Evolutionary conservation across 305 asterid genomes (phyloP).

Genomic region (Fraxinus latifolia): DNA sequence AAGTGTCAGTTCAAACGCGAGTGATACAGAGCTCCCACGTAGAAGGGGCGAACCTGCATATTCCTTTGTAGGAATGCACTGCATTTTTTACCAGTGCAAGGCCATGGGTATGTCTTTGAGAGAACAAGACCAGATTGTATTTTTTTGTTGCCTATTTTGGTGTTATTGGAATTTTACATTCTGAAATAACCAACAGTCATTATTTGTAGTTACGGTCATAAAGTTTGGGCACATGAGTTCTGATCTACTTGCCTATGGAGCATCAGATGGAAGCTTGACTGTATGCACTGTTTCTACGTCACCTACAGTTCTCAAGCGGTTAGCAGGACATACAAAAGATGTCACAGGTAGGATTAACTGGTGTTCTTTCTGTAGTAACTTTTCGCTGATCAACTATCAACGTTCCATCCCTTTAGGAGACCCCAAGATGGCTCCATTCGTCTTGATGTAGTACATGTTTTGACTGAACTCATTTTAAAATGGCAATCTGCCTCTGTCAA

Average conservation of each 20-base stretch:
- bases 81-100: slow-evolving; percentile 94
- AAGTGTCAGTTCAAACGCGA: slow-evolving; percentile 66
- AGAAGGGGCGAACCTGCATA: slow-evolving; percentile 83
- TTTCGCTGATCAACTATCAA: slow-evolving; percentile 10
- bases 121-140: slow-evolving; percentile 19
- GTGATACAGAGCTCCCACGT: slow-evolving; percentile 62
- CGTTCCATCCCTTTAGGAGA: not conserved
- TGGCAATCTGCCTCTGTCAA: not conserved
- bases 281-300: slow-evolving; percentile 72
- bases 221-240: slow-evolving; percentile 96
- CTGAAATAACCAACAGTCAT: slow-evolving; percentile 20
- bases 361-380: slow-evolving; percentile 42
- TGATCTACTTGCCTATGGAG: slow-evolving; percentile 94
- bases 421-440: slow-evolving; percentile 3
- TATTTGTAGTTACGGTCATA: slow-evolving; percentile 71
- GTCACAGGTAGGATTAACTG: slow-evolving; percentile 91
- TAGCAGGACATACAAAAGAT: slow-evolving; percentile 90
- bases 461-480: not conserved
- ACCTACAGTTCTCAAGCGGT: slow-evolving; percentile 64
- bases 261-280: slow-evolving; percentile 89
- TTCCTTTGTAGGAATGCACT: slow-evolving; percentile 98
- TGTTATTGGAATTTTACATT: slow-evolving; percentile 3
- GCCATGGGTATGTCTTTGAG: slow-evolving; percentile 74
- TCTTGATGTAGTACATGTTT: not conserved
- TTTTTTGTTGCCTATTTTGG: not conserved